Evolutionary conservation across 768 basidiomycete genomes (phyloP), one percentile per base, ranked within the genome.

Genomic region (Mycena haematopus): DNA sequence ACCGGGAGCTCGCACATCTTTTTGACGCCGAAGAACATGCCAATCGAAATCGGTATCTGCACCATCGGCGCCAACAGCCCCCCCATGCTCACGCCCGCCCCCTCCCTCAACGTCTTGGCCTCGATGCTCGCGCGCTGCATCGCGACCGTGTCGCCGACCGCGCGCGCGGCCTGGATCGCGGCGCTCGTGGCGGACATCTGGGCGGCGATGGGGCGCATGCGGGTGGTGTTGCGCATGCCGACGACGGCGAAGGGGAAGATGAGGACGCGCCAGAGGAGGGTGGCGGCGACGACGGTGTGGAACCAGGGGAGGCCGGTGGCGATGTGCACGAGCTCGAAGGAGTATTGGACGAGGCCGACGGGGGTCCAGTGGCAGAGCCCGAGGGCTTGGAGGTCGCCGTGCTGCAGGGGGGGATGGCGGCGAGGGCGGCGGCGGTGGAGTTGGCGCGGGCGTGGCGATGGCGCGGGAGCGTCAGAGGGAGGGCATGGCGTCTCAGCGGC

Each of bases 1-100:
- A 97, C 74, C 0, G 93, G 92, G 47, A 88, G 73, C 52, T 81
- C 78, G 68, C 89, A 88, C 79, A 99, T 82, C 50, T 77, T 78
- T 75, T 86, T 86, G 58, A 96, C 73, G 19, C 85, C 93, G 67
- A 94, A 89, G 82, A 99, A 99, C 77, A 93, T 76, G 15, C 89
- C 87, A 33, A 97, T 76, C 49, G 90, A 88, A 45, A 94, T 79
- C 1, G 92, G 87, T 22, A 94, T 72, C 74, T 96, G 95, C 0
- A 89, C 68, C 57, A 95, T 62, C 0, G 77, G 74, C 21, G 76
- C 77, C 17, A 86, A 64, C 65, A 87, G 77, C 42, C 80, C 79
- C 15, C 77, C 64, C 59, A 91, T 81, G 67, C 81, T 85, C 50
- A 93, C 86, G 25, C 89, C 86, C 9, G 91, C 83, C 56, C 87